Evolutionary conservation across 257 asterid species (phyloP).

Genomic region (Gynochthodes officinalis): DNA sequence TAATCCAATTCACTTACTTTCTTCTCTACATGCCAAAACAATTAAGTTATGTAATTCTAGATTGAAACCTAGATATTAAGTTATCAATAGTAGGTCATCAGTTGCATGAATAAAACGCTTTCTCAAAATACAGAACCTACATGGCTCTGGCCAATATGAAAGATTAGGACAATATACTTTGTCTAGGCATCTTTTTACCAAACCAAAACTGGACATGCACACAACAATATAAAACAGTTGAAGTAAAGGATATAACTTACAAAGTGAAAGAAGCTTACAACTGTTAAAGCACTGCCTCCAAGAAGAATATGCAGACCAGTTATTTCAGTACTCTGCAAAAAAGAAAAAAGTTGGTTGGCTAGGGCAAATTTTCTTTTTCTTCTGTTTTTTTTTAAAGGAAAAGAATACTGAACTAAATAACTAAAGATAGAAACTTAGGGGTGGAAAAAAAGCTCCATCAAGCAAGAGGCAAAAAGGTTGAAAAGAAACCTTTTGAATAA

Average conservation of each 20-base stretch:
- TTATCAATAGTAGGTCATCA: no score
- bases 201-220: neutral
- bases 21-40: neutral
- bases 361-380: no score
- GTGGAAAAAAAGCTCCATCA: neutral
- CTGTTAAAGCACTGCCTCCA: constrained; percentile 90
- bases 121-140: neutral
- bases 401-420: neutral
- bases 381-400: neutral
- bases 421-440: neutral
- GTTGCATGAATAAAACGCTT: no score
- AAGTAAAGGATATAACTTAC: constrained; percentile 59
- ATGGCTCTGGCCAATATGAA: neutral
- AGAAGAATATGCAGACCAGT: constrained; percentile 90
- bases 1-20: neutral
- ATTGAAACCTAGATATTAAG: no score
- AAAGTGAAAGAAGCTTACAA: constrained; percentile 83
- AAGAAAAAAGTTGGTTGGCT: constrained; percentile 11
- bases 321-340: constrained; percentile 74
- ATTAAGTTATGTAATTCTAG: neutral
- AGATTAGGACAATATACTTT: neutral
- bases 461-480: neutral
- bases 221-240: neutral
- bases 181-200: neutral
- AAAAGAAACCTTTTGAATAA: neutral